These are phyloP conservation scores for Fusarium brachygibbosum DNA, from an alignment of 2,329 filamentous ascomycete genomes.

Conservation along the genomic window DNA sequence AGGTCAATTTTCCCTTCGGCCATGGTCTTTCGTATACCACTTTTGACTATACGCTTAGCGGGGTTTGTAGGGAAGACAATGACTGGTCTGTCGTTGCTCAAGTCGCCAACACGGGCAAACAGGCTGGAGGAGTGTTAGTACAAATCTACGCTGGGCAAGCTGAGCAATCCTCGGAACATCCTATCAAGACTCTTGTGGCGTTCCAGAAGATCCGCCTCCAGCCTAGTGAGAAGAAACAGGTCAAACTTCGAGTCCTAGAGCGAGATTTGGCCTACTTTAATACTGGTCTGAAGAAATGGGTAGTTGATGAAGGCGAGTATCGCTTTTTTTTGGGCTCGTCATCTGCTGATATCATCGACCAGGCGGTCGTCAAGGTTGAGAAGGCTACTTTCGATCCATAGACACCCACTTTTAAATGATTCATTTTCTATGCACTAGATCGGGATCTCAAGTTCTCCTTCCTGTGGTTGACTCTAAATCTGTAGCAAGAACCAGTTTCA, in stretches of 20 bases:
- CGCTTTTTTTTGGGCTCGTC: constrained; percentile 48
- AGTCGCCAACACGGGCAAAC: constrained; percentile 69
- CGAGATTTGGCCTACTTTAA: constrained; percentile 52
- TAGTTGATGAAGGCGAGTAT: constrained; percentile 48
- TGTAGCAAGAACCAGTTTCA: too few species aligned
- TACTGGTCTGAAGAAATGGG: constrained; percentile 44
- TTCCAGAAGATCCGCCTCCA: constrained; percentile 50
- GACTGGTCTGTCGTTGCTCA: constrained; percentile 63
- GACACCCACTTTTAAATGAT: background rate
- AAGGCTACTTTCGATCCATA: constrained; percentile 15
- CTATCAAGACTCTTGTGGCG: constrained; percentile 50
- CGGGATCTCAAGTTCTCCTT: background rate
- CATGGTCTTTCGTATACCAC: constrained; percentile 76
- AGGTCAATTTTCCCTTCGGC: constrained; percentile 74
- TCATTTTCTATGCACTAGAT: background rate
- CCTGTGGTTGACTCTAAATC: too few species aligned
- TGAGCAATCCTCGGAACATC: constrained; percentile 36
- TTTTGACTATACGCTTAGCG: constrained; percentile 67
- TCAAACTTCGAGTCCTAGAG: constrained; percentile 29
- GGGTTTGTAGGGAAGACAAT: constrained; percentile 52
- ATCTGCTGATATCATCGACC: constrained; percentile 36
- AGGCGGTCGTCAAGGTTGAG: background rate
- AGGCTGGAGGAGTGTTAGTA: constrained; percentile 64
- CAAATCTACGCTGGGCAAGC: constrained; percentile 62
- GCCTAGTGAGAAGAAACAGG: constrained; percentile 35